Evolutionary conservation across 2,329 filamentous ascomycete species (phyloP).

Genomic region (Acrodontium crateriforme): DNA sequence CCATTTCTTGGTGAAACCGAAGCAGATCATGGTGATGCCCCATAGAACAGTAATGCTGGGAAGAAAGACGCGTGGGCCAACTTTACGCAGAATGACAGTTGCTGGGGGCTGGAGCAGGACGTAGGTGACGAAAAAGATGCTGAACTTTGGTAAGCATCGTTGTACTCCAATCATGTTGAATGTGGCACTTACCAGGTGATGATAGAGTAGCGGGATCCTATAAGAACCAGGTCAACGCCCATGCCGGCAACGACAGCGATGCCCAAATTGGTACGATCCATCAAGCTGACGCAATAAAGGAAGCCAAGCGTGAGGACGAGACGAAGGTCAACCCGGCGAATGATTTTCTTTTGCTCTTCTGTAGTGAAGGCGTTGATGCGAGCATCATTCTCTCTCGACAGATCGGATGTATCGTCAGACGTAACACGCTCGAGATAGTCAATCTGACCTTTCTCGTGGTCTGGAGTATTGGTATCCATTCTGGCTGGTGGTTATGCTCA

Average conservation of each 20-base stretch:
- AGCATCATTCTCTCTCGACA: conserved; percentile 11
- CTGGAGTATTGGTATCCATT: too few relatives aligned
- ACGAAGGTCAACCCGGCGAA: conserved; percentile 51
- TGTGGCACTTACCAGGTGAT: conserved; percentile 39
- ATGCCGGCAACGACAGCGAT: conserved; percentile 24
- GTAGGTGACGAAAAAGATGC: conserved; percentile 63
- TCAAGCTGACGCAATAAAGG: conserved; percentile 23
- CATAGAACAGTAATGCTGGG: conserved; percentile 36
- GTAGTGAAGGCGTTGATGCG: conserved; percentile 35
- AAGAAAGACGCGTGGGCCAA: conserved; percentile 36
- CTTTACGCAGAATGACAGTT: conserved; percentile 51
- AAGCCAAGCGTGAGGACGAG: conserved; percentile 34
- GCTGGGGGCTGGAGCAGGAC: conserved; percentile 58
- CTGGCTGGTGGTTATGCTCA: too few relatives aligned
- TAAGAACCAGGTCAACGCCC: conserved; percentile 20
- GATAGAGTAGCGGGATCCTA: conserved; percentile 17
- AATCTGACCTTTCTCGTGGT: conserved; percentile 12
- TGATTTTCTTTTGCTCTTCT: conserved; percentile 52
- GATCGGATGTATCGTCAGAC: conserved; percentile 11
- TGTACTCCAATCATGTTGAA: too few relatives aligned
- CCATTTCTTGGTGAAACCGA: conserved; percentile 47
- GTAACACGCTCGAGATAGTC: conserved; percentile 14
- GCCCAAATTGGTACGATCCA: conserved; percentile 21
- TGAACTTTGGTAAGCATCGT: too few relatives aligned
- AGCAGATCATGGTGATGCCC: conserved; percentile 48